Evolutionary conservation across 257 asterid species (phyloP), one percentile per base, ranked within the genome.

Genomic region (Rhazya stricta): DNA sequence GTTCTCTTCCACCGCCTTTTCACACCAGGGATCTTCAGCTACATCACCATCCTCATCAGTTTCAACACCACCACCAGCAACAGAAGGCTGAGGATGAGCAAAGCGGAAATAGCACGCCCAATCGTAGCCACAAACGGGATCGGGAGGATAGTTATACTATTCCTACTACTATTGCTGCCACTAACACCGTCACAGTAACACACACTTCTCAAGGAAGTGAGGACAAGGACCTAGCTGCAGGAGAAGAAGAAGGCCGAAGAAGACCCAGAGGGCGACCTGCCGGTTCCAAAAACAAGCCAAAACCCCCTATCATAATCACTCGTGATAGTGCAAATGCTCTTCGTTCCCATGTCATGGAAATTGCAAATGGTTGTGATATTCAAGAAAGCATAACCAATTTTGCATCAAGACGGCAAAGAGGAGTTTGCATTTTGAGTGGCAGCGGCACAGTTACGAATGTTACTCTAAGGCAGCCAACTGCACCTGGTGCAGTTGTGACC

Each of bases 321-420:
- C 90, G 99, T 0, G 99, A 94, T 80, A 92, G 96, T 68, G 92
- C 98, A 6, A 92, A 94, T 54, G 97, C 98, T 0, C 91, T 92
- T 74, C 78, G 92, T 73, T 94, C 98, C 69, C 97, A 94, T 66
- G 94, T 94, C 0, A 87, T 94, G 91, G 98, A 94, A 57, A 74
- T 94, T 32, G 88, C 96, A 4, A 83, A 57, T 2, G 94, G 91
- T 16, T 94, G 96, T 80, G 98, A 94, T 77, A 82, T 94, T 6
- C 96, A 88, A 25, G 97, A 88, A 7, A 88, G 98, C 79, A 77
- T 94, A 42, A 88, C 96, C 30, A 75, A 78, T 67, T 94, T 90
- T 78, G 97, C 98, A 56, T 83, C 93, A 0, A 76, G 97, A 45
- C 83, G 96, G 18, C 98, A 94, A 83, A 74, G 97, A 10, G 98